Evolutionary conservation across 495 filamentous ascomycete genomes (phyloP).

Genomic region (Immersiella caudata): DNA sequence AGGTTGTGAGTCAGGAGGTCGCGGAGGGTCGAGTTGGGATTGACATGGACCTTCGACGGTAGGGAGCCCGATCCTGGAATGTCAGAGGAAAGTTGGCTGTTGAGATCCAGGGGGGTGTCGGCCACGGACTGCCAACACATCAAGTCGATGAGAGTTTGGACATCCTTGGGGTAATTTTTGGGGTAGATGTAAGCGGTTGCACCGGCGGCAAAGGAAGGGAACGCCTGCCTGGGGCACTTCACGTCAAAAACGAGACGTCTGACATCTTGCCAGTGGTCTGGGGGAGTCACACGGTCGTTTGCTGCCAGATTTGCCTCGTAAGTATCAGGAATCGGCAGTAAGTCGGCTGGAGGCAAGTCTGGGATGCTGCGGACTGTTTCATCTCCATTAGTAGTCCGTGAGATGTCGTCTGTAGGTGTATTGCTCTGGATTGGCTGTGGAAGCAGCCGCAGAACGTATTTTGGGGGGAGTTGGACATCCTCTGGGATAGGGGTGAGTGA

Average conservation of each 20-base stretch:
- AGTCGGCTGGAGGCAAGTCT: conserved; percentile 39
- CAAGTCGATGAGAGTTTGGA: conserved; percentile 68
- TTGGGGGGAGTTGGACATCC: conserved; percentile 75
- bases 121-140: conserved; percentile 77
- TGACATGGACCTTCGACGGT: conserved; percentile 20
- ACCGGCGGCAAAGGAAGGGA: conserved; percentile 61
- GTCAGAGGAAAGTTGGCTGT: background rate
- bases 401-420: background rate
- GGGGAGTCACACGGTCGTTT: conserved; percentile 76
- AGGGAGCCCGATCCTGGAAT: background rate
- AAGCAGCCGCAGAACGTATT: conserved; percentile 65
- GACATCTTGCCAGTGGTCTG: conserved; percentile 90
- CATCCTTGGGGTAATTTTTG: conserved; percentile 81
- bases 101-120: conserved; percentile 47
- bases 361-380: background rate
- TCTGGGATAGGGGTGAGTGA: conserved; percentile 71
- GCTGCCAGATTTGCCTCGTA: conserved; percentile 46
- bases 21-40: conserved; percentile 60
- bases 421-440: background rate
- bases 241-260: conserved; percentile 68
- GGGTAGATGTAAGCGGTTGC: conserved; percentile 79
- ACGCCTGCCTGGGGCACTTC: conserved; percentile 4
- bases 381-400: background rate
- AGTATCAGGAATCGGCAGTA: conserved; percentile 60
- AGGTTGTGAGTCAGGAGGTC: conserved; percentile 77